phyloP scores from a whole-genome alignment of 1,284 basidiomycete species.

The Phenoliferia sp. region DNA sequence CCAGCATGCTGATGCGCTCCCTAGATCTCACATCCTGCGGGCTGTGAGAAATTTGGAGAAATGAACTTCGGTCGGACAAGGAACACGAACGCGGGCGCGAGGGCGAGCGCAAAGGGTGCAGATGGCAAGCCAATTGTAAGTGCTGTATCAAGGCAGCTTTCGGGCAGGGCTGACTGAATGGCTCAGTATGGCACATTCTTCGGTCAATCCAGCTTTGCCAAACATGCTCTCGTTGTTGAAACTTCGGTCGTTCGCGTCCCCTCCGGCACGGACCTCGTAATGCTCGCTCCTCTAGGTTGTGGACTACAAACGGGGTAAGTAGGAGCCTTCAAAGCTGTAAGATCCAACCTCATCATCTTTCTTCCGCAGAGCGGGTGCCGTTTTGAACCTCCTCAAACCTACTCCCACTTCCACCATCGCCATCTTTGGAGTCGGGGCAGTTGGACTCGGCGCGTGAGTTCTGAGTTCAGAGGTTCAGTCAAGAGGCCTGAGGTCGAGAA shows the following conservation, averaged over 20 bases:
- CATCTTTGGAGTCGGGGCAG: slow-evolving; percentile 33
- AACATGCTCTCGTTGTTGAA: slow-evolving; percentile 32
- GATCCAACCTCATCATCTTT: background rate
- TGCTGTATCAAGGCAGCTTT: background rate
- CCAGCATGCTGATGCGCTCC: background rate
- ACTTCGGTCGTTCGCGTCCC: slow-evolving; percentile 27
- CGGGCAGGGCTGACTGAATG: background rate
- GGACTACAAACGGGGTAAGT: slow-evolving; percentile 12
- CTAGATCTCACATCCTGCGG: slow-evolving; percentile 6
- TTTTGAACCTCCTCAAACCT: slow-evolving; percentile 28
- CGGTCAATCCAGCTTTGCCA: slow-evolving; percentile 31
- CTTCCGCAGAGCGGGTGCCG: slow-evolving; percentile 9
- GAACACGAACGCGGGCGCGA: slow-evolving; percentile 1
- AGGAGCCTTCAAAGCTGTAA: too few relatives aligned
- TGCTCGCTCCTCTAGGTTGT: slow-evolving; percentile 27
- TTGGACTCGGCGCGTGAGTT: slow-evolving; percentile 36
- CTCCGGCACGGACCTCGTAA: slow-evolving; percentile 18
- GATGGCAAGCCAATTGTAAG: background rate
- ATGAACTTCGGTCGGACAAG: slow-evolving; percentile 22
- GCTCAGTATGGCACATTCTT: slow-evolving; percentile 26
- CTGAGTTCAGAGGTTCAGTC: too few relatives aligned
- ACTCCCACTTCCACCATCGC: slow-evolving; percentile 7
- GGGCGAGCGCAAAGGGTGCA: slow-evolving; percentile 1
- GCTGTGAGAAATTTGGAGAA: slow-evolving; percentile 12
- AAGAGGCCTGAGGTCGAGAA: too few relatives aligned